Conservation (phyloP, 805 yeast genomes). For the Spathaspora gorwiae region DNA sequence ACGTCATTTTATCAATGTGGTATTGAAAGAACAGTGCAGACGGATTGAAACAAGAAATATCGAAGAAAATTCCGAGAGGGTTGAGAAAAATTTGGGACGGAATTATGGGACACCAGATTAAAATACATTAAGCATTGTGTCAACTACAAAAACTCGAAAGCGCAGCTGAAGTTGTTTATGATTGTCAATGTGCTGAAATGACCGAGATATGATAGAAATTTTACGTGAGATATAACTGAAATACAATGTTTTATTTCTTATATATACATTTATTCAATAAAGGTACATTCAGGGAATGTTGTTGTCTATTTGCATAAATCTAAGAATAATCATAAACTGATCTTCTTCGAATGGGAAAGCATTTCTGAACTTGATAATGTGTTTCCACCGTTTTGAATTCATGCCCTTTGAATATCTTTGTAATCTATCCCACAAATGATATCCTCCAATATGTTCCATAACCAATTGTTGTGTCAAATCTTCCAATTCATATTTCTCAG, state of each 20-base stretch:
- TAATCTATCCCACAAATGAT: slow-evolving; percentile 37
- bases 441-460: slow-evolving; percentile 30
- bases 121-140: too few species aligned
- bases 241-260: too few species aligned
- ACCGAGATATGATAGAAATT: too few species aligned
- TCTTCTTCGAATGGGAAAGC: slow-evolving; percentile 35
- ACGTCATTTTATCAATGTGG: slow-evolving; percentile 11
- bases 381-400: slow-evolving; percentile 41
- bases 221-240: too few species aligned
- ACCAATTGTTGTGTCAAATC: slow-evolving; percentile 12
- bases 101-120: too few species aligned
- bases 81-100: too few species aligned
- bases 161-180: too few species aligned
- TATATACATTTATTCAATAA: too few species aligned
- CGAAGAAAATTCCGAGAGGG: too few species aligned
- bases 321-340: slow-evolving; percentile 33
- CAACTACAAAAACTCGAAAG: too few species aligned
- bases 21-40: neutral
- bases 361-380: slow-evolving; percentile 32
- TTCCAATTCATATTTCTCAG: slow-evolving; percentile 16
- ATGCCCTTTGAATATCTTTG: slow-evolving; percentile 26
- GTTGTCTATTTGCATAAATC: slow-evolving; percentile 28
- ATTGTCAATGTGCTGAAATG: too few species aligned
- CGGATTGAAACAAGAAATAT: neutral
- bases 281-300: neutral